These are phyloP conservation scores for Fusarium haematococcum DNA, from an alignment of 2,329 filamentous ascomycete genomes.

Conservation along the genomic window DNA sequence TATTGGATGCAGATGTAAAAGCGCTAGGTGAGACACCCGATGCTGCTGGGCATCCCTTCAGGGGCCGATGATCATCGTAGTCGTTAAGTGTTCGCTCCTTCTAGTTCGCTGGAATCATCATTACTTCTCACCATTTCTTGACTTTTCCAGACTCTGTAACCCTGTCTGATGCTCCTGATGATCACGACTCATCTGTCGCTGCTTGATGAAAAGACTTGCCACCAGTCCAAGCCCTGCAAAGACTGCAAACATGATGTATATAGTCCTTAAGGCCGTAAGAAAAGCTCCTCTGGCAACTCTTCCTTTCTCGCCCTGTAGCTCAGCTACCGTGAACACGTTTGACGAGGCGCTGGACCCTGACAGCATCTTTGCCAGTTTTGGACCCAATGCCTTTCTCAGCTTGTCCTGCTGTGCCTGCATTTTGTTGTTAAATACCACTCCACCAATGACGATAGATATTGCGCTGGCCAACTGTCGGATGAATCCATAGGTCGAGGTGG, in stretches of 20 bases:
- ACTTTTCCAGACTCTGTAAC: background rate
- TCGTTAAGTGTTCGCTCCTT: no score
- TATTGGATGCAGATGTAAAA: no score
- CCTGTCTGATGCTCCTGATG: background rate
- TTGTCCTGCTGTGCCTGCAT: background rate
- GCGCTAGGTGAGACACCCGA: no score
- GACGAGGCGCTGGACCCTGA: background rate
- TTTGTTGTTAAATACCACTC: constrained; percentile 54
- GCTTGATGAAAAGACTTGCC: background rate
- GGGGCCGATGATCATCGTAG: no score
- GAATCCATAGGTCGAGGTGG: constrained; percentile 71
- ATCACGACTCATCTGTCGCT: background rate
- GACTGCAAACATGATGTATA: background rate
- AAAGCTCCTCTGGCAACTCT: background rate
- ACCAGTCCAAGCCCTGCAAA: background rate
- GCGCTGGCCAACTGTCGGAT: constrained; percentile 72
- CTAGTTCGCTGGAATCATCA: background rate
- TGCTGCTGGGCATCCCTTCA: no score
- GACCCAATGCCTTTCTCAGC: background rate
- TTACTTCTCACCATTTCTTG: background rate
- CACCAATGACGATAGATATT: constrained; percentile 74
- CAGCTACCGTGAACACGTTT: background rate
- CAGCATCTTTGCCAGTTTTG: background rate
- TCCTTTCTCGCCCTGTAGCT: background rate
- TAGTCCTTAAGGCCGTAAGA: background rate